Conservation (phyloP, 2,329 filamentous ascomycete species). For the Cytospora paraplurivora region DNA sequence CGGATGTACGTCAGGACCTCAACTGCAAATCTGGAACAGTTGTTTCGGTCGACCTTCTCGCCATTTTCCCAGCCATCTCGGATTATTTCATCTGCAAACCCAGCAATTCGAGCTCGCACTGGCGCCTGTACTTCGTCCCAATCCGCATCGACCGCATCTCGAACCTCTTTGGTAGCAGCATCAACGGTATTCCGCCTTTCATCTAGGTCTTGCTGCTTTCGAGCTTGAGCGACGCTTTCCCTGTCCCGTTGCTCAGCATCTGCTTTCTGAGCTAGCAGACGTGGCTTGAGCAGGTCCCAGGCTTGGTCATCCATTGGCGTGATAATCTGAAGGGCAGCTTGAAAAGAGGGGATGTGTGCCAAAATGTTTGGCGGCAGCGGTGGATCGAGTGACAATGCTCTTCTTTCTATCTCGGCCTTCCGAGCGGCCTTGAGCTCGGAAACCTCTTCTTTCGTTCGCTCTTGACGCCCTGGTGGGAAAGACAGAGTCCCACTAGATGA, state of each 20-base stretch:
- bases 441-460: conserved; percentile 64
- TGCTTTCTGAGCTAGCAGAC: conserved; percentile 65
- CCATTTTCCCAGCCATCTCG: conserved; percentile 66
- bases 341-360: conserved; percentile 71
- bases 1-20: conserved; percentile 70
- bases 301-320: conserved; percentile 67
- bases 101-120: conserved; percentile 64
- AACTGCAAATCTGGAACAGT: conserved; percentile 68
- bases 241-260: conserved; percentile 63
- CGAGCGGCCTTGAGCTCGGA: conserved; percentile 65
- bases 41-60: conserved; percentile 63
- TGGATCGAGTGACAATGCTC: conserved; percentile 66
- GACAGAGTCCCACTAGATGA: conserved; percentile 24
- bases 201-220: conserved; percentile 25
- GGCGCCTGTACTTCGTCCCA: conserved; percentile 73
- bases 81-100: conserved; percentile 72
- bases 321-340: conserved; percentile 70
- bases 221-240: conserved; percentile 37
- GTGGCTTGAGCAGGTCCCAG: conserved; percentile 70
- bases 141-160: conserved; percentile 65
- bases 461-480: conserved; percentile 36
- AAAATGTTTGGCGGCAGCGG: conserved; percentile 65
- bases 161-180: conserved; percentile 48
- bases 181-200: conserved; percentile 30
- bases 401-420: conserved; percentile 70